phyloP scores from a whole-genome alignment of 768 basidiomycete species.

The Clavulina sp. region DNA sequence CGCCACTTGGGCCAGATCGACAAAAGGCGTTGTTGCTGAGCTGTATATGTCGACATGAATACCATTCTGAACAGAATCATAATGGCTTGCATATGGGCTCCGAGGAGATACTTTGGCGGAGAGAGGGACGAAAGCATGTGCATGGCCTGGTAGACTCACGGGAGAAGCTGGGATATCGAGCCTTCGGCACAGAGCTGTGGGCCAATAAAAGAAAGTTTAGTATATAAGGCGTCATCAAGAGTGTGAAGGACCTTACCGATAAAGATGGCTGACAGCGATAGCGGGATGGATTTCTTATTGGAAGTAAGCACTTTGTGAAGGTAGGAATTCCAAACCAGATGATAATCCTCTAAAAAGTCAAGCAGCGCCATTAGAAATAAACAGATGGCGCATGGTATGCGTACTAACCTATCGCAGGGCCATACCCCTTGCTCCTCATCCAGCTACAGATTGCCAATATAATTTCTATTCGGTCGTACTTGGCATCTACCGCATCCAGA shows the following conservation, averaged over 20 bases:
- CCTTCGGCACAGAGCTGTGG: constrained; percentile 32
- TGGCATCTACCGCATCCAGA: constrained; percentile 18
- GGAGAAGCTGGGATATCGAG: constrained; percentile 36
- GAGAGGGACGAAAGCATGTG: constrained; percentile 30
- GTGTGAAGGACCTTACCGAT: too few species aligned
- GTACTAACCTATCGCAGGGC: constrained; percentile 25
- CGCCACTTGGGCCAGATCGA: neutral
- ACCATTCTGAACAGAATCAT: constrained; percentile 21
- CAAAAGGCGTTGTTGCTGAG: constrained; percentile 8
- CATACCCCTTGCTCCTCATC: constrained; percentile 33
- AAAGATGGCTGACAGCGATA: constrained; percentile 43
- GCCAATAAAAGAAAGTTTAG: too few species aligned
- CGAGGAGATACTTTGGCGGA: neutral
- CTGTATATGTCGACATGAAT: constrained; percentile 30
- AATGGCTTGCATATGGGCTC: constrained; percentile 13
- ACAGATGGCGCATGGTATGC: neutral
- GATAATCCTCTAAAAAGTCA: constrained; percentile 19
- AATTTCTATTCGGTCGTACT: constrained; percentile 21
- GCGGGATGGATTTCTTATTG: constrained; percentile 35
- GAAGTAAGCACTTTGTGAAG: constrained; percentile 39
- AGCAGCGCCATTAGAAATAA: constrained; percentile 1
- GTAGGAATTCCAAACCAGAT: constrained; percentile 34
- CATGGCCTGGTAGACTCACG: constrained; percentile 36
- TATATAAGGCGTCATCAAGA: too few species aligned
- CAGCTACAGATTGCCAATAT: constrained; percentile 32